Evolutionary conservation across 179 eudicot species (phyloP).

Genomic region (Nepenthes alata): DNA sequence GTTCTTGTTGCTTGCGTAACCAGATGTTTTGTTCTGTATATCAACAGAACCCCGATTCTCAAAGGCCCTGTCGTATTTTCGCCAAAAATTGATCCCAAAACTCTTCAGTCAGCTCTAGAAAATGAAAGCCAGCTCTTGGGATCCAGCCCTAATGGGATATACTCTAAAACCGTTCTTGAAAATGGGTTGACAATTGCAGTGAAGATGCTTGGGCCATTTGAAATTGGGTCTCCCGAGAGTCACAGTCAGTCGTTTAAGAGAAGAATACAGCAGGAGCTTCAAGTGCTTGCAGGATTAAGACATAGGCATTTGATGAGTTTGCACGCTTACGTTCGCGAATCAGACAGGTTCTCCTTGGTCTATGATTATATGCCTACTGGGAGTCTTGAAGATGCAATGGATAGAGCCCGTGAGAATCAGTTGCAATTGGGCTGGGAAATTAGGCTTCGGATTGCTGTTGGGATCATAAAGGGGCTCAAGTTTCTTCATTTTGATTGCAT

Average conservation of each 20-base stretch:
- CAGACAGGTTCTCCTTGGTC: constrained; percentile 41
- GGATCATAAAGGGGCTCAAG: constrained; percentile 58
- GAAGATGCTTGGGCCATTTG: constrained; percentile 61
- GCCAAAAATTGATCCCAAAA: constrained; percentile 48
- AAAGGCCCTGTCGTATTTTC: constrained; percentile 81
- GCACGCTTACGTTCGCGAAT: constrained; percentile 57
- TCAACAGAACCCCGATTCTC: constrained; percentile 54
- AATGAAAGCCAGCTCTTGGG: constrained; percentile 48
- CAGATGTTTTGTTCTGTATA: constrained; percentile 39
- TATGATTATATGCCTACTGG: constrained; percentile 66
- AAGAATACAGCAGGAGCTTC: constrained; percentile 49
- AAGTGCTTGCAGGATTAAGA: constrained; percentile 48
- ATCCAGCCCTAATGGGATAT: constrained; percentile 47
- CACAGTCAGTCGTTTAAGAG: constrained; percentile 38
- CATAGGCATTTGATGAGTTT: constrained; percentile 77
- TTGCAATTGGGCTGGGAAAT: constrained; percentile 62
- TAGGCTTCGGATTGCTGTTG: constrained; percentile 73
- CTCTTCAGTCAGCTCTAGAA: constrained; percentile 55
- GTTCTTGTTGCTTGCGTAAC: constrained; percentile 39
- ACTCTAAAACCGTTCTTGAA: constrained; percentile 56
- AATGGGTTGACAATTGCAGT: constrained; percentile 61
- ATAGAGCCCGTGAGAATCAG: constrained; percentile 45
- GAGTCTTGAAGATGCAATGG: constrained; percentile 69
- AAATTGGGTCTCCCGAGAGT: constrained; percentile 22
- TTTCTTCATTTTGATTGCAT: constrained; percentile 61